Conservation (phyloP, 2,329 filamentous ascomycete species). For the Arthrobotrys sphaeroides region DNA sequence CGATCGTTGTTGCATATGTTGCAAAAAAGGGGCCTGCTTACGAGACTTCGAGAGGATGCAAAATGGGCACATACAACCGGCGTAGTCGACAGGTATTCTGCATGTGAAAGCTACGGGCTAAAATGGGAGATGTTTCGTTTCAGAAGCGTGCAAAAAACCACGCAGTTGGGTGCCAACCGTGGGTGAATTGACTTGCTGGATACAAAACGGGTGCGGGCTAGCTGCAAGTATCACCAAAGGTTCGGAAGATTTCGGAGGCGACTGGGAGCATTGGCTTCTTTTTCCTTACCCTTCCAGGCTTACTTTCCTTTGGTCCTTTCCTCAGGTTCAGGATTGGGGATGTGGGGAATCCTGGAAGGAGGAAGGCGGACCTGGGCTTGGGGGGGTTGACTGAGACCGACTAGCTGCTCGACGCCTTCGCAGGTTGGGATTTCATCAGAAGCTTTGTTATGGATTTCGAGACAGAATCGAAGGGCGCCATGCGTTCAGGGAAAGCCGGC, state of each 20-base stretch:
- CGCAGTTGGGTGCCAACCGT: neutral
- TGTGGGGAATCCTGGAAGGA: conserved; percentile 41
- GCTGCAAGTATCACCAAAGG: conserved; percentile 34
- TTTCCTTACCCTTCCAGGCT: neutral
- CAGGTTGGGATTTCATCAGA: neutral
- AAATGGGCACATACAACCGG: no score
- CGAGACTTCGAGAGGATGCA: neutral
- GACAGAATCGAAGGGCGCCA: neutral
- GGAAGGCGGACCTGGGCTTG: neutral
- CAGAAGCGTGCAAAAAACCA: conserved; percentile 17
- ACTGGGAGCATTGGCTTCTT: neutral
- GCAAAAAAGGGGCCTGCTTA: neutral
- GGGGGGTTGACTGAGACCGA: conserved; percentile 8
- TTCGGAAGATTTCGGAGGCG: conserved; percentile 52
- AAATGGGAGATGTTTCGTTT: conserved; percentile 12
- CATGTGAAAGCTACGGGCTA: conserved; percentile 1
- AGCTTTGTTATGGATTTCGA: neutral
- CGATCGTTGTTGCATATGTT: neutral
- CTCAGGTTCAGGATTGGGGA: conserved; percentile 20
- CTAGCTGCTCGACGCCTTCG: neutral
- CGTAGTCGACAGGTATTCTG: neutral
- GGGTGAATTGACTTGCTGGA: conserved; percentile 45
- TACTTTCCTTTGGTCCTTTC: neutral
- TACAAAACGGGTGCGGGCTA: conserved; percentile 13
- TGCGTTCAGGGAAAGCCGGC: neutral